phyloP scores from a whole-genome alignment of 139 green algal species.

The Chlorella sorokiniana region DNA sequence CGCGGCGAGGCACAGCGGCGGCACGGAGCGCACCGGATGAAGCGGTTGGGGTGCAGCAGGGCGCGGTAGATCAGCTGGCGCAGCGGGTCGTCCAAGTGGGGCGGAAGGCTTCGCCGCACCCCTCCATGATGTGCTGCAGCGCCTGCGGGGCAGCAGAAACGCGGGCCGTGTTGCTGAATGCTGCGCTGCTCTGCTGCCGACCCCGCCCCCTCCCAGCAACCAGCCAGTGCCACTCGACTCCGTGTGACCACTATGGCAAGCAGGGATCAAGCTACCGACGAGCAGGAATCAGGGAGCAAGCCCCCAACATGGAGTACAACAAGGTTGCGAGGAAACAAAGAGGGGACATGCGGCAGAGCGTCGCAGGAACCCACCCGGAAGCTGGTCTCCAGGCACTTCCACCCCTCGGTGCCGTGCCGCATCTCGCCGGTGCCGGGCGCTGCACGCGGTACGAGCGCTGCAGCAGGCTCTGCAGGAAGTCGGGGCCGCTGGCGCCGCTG shows the following conservation, averaged over 20 bases:
- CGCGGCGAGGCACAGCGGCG: background rate
- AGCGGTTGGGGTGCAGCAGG: conserved; percentile 86
- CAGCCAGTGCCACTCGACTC: too few species aligned
- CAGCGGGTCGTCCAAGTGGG: conserved; percentile 36
- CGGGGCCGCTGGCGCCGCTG: conserved; percentile 9
- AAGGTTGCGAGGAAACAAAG: too few species aligned
- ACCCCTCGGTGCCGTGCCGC: conserved; percentile 90
- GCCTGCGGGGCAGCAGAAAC: conserved; percentile 34
- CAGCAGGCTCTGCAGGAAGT: conserved; percentile 51
- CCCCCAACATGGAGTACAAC: too few species aligned
- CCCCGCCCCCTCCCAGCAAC: too few species aligned
- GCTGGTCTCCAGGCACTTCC: conserved; percentile 86
- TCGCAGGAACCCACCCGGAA: conserved; percentile 52
- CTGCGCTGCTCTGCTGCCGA: too few species aligned
- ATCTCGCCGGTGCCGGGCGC: conserved; percentile 74
- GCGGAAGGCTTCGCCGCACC: conserved; percentile 52
- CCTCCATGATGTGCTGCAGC: conserved; percentile 67
- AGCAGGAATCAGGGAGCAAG: too few species aligned
- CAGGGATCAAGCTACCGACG: too few species aligned
- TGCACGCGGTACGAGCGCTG: conserved; percentile 41
- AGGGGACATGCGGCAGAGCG: background rate
- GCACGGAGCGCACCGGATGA: conserved; percentile 65
- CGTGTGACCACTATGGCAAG: too few species aligned
- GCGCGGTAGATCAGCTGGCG: conserved; percentile 51
- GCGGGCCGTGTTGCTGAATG: too few species aligned